Base-by-base conservation (phyloP, 2,329 filamentous ascomycete species). In the Pseudogymnoascus sp. region DNA sequence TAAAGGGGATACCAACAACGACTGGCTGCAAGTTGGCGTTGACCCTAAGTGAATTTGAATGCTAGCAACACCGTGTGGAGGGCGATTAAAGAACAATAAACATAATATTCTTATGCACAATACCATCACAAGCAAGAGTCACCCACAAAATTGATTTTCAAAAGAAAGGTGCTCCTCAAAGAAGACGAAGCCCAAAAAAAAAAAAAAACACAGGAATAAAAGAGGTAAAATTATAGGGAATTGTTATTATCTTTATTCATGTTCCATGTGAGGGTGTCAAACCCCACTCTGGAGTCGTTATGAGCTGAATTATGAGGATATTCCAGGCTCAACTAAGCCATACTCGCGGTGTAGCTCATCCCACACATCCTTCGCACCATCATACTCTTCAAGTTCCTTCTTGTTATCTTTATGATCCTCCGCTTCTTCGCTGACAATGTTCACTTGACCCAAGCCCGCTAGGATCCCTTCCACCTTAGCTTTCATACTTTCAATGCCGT, bases 391-490 rank as follows among this genome's bases (percentile, higher is more conserved):
- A 35, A 56, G 10, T 22, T 33, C 50, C 50, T 56, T 56, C 5
- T 56, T 56, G 28, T 4, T 33, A 19, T 56, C 50, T 33, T 56
- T 33, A 35, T 56, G 4, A 10, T 33, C 28, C 26, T 33, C 28
- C 1, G 50, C 16, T 35, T 33, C 50, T 33, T 33, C 50, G 10
- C 2, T n/a, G 10, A 10, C 28, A 16, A 53, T 31, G 28, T 56
- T 33, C 26, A 56, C 28, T 8, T 56, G 28, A 7, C 50, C 50
- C n/a, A 56, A 56, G 28, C 50, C 28, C 16, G 50, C 28, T 65
- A 97, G 81, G 63, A 93, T 81, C 40, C 85, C 82, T 70, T 87
- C 85, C 66, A 95, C 89, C 76, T 89, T 89, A 68, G 88, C 86
- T 61, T 86, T 86, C 71, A 86, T 86, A 64, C 82, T 82, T 64